Evolutionary conservation across 2,329 filamentous ascomycete genomes (phyloP).

Genomic region (Hortaea werneckii): DNA sequence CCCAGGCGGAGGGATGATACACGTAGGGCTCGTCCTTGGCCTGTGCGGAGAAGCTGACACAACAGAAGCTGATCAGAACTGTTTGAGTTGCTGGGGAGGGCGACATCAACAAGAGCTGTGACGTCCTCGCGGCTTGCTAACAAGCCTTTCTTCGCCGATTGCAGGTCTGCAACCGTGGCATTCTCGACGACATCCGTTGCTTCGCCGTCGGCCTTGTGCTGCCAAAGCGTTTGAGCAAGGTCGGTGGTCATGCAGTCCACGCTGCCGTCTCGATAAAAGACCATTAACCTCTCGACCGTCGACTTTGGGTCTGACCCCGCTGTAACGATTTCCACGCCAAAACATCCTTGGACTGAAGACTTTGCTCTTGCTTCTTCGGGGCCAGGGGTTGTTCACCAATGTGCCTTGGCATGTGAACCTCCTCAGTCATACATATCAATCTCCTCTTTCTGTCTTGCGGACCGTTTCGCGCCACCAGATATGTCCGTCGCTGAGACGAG

Average conservation of each 20-base stretch:
- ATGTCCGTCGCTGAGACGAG: constrained; percentile 44
- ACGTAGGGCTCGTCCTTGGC: background rate
- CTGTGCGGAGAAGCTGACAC: constrained; percentile 8
- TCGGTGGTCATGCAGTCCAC: constrained; percentile 23
- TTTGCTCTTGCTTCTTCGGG: constrained; percentile 16
- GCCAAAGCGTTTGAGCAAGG: constrained; percentile 17
- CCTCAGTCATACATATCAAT: constrained; percentile 46
- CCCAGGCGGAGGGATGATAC: constrained; percentile 1
- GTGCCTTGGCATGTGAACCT: constrained; percentile 21
- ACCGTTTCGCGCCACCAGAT: constrained; percentile 40
- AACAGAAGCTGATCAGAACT: constrained; percentile 4
- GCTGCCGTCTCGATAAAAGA: constrained; percentile 20
- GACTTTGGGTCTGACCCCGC: background rate
- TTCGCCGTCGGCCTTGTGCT: constrained; percentile 4
- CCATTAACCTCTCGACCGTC: background rate
- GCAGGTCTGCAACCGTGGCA: constrained; percentile 20
- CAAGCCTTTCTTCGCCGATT: constrained; percentile 33
- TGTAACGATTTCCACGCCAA: constrained; percentile 12
- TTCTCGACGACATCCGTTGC: constrained; percentile 13
- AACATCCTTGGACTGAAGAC: constrained; percentile 23
- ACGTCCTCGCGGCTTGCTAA: constrained; percentile 36
- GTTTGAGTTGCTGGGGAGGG: background rate
- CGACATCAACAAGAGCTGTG: constrained; percentile 27
- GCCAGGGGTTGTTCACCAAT: constrained; percentile 17
- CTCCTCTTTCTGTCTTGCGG: constrained; percentile 38